Evolutionary conservation across 257 asterid species (phyloP), one percentile per base, ranked within the genome.

Genomic region (Solanum bukasovii): DNA sequence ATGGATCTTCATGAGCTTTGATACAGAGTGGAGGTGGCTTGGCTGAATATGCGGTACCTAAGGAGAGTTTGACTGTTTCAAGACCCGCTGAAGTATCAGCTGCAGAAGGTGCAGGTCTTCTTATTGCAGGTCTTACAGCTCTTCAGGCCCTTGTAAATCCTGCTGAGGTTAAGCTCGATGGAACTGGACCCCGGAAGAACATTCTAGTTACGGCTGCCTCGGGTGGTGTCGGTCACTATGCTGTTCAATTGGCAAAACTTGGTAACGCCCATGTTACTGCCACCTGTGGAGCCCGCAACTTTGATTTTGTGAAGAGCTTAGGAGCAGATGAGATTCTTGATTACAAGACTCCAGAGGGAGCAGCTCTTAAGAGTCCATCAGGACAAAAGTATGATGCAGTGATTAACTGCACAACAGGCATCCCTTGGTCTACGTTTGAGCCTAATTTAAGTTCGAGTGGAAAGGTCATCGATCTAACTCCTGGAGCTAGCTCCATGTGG

Each of bases 321-420:
- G 98, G 98, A 4, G 98, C 98, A 0, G 97, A 95, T 35, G 98
- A 96, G 90, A 93, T 94, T 44, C 92, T 96, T 5, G 98, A 96
- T 75, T 96, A 96, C 92, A 92, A 88, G 87, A 94, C 94, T 5
- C 91, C 93, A 9, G 94, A 93, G 2, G 98, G 98, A 46, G 93
- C 92, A 3, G 88, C 96, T 14, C 94, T 95, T 1, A 87, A 20
- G 90, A 96, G 98, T 77, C 98, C 97, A 2, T 93, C 96, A 0
- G 96, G 96, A 7, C 88, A 85, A 75, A 95, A 91, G 21, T 96
- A 96, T 34, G 96, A 96, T 31, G 96, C 87, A 0, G 96, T 95
- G 83, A 52, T 96, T 27, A 95, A 95, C 21, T 94, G 98, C 29
- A 90, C 94, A 2, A 40, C 88, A 2, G 90, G 86, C 31, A 33